These are phyloP conservation scores for Suillus cothurnatus DNA, from an alignment of 768 basidiomycete species.

Conservation along the genomic window DNA sequence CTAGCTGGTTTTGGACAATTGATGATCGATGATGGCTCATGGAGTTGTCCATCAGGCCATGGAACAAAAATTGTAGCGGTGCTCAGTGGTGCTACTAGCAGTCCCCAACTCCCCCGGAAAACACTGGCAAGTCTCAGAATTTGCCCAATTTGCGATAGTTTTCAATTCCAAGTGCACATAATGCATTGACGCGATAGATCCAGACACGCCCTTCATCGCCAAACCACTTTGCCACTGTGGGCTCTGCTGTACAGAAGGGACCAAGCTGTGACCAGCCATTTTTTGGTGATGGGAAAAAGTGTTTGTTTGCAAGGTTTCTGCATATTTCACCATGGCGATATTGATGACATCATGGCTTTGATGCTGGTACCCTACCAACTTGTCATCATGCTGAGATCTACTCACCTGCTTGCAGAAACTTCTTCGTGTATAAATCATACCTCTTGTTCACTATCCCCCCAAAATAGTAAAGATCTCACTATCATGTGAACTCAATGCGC, in stretches of 20 bases:
- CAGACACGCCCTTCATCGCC: too few relatives aligned
- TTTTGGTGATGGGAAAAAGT: too few relatives aligned
- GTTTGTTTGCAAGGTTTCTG: neutral
- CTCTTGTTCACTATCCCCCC: neutral
- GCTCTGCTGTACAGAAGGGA: too few relatives aligned
- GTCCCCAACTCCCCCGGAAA: too few relatives aligned
- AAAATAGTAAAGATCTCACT: neutral
- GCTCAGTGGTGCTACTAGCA: too few relatives aligned
- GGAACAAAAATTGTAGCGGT: too few relatives aligned
- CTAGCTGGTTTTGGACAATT: neutral
- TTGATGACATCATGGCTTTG: neutral
- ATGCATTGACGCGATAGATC: neutral
- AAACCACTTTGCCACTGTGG: too few relatives aligned
- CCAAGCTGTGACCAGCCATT: too few relatives aligned
- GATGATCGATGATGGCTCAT: neutral
- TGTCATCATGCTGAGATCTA: neutral
- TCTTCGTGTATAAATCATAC: neutral
- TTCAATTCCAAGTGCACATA: neutral
- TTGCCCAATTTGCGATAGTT: too few relatives aligned
- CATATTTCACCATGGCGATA: neutral
- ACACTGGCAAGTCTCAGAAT: too few relatives aligned
- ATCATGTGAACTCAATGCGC: conserved; percentile 17
- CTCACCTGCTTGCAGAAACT: neutral
- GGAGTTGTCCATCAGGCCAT: too few relatives aligned
- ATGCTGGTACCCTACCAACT: neutral